Evolutionary conservation across 1,139 yeast species (phyloP), one percentile per base, ranked within the genome.

Genomic region (Suhomyces bribrorum): DNA sequence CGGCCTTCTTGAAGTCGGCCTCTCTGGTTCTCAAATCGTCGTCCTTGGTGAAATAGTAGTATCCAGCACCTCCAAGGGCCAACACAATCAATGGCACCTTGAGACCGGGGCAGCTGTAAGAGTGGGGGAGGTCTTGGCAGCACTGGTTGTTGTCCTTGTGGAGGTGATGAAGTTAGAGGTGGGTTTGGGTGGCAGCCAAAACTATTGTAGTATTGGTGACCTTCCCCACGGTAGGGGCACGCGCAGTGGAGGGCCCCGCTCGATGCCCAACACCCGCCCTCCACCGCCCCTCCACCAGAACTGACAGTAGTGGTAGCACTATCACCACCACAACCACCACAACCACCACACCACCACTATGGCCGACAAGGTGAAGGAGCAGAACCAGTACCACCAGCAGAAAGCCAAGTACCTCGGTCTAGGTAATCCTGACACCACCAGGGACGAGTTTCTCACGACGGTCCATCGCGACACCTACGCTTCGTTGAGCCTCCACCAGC

Each of bases 401-500:
- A 85, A 84, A 54, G 55, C 77, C 18, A 77, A 85, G 47, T 81
- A 82, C 52, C 64, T 81, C 20, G 94, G 94, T 0, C 64, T 87
- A 1, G 95, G 95, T 0, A 73, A 81, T 51, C 69, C 88, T 1
- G 84, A 82, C 36, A 85, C 90, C 0, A 67, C 83, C 2, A 30
- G 79, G 66, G 54, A 68, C 59, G 62, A 64, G 50, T 81, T 83
- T 73, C 57, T 77, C 48, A 59, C 73, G 7, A 85, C 85, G 46
- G 73, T 86, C 1, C 81, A 80, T 36, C 68, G 86, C 47, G 97
- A 94, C 56, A 80, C 95, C 1, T 79, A 82, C 47, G 77, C 88
- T 2, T 74, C 86, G 13, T 61, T 87, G 36, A 75, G 81, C 17
- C 84, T 86, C 18, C 96, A 90, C 57, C 79, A 82, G 13, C 76